Evolutionary conservation across 2,329 filamentous ascomycete genomes (phyloP).

Genomic region (Apiospora koreana): DNA sequence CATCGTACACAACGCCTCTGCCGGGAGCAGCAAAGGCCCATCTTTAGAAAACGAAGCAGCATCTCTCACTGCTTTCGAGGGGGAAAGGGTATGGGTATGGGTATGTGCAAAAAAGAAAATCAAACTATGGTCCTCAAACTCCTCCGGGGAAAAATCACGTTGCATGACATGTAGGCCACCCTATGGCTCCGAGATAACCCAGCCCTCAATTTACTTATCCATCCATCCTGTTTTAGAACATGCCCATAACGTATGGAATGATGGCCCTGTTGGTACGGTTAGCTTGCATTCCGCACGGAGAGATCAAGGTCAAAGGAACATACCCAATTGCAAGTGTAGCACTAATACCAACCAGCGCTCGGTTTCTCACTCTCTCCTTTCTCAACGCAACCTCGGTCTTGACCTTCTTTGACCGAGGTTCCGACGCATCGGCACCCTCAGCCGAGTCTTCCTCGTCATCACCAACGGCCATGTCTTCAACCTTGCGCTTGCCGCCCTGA

Average conservation of each 20-base stretch:
- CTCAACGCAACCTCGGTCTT: constrained; percentile 80
- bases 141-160: constrained; percentile 17
- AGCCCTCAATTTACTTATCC: constrained; percentile 3
- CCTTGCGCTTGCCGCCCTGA: constrained; percentile 71
- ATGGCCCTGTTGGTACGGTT: constrained; percentile 36
- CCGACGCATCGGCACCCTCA: constrained; percentile 24
- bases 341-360: constrained; percentile 82
- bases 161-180: background rate
- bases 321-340: constrained; percentile 90
- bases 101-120: constrained; percentile 25
- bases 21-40: background rate
- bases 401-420: constrained; percentile 69
- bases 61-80: background rate
- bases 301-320: constrained; percentile 45
- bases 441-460: constrained; percentile 51
- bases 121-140: constrained; percentile 19
- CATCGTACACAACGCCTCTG: constrained; percentile 6
- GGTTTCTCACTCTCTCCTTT: constrained; percentile 83
- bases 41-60: background rate
- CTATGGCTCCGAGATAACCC: background rate
- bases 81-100: constrained; percentile 14
- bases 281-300: background rate
- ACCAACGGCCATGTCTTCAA: constrained; percentile 69
- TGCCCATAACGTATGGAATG: constrained; percentile 54
- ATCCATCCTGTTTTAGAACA: constrained; percentile 39